Conservation (phyloP, 306 rosid genomes). For the Rosa chinensis region DNA sequence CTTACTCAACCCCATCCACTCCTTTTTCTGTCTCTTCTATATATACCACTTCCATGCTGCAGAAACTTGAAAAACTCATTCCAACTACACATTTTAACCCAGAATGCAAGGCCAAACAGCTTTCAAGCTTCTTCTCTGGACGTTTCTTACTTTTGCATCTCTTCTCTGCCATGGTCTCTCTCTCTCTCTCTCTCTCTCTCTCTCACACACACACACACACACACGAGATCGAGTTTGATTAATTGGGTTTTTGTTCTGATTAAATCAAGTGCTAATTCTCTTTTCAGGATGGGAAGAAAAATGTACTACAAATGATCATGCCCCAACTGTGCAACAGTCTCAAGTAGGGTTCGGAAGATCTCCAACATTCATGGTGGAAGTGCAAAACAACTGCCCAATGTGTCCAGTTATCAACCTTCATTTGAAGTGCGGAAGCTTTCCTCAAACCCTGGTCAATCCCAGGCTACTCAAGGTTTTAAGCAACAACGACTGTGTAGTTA, state of each 20-base stretch:
- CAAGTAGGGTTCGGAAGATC: conserved; percentile 26
- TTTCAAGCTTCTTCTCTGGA: conserved; percentile 26
- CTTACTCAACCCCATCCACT: not conserved
- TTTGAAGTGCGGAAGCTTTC: conserved; percentile 39
- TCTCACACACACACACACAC: not conserved
- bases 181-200: conserved; percentile 4
- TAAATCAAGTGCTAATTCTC: not conserved
- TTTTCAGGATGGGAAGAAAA: conserved; percentile 29
- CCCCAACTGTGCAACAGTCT: conserved; percentile 36
- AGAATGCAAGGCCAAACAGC: conserved; percentile 28
- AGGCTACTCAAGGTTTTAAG: conserved; percentile 25
- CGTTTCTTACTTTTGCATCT: conserved; percentile 19
- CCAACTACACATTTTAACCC: not conserved
- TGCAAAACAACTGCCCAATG: conserved; percentile 40
- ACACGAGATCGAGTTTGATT: too few species aligned
- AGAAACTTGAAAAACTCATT: not conserved
- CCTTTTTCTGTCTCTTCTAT: not conserved
- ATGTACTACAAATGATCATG: not conserved
- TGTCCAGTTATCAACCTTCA: conserved; percentile 40
- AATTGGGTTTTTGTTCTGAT: not conserved
- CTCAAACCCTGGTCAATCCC: conserved; percentile 39
- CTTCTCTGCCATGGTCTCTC: conserved; percentile 27
- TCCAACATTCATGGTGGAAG: conserved; percentile 33
- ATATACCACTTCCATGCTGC: not conserved
- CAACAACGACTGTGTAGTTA: conserved; percentile 27